Base-by-base conservation (phyloP, 2,329 filamentous ascomycete species). In the Scedosporium dehoogii region DNA sequence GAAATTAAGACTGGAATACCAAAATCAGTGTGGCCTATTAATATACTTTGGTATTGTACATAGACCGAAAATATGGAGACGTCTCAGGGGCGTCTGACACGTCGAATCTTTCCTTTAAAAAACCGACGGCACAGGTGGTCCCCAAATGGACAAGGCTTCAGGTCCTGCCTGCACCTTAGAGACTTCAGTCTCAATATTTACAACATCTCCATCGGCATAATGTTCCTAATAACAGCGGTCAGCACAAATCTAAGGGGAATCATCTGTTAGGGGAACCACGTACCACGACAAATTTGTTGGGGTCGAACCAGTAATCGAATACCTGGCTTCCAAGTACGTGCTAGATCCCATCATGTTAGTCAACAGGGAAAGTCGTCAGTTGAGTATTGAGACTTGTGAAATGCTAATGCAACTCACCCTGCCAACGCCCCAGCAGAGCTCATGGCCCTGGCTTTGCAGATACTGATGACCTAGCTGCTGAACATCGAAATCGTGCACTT, bases 291-390 rank as follows among this genome's bases (percentile, higher is more conserved):
- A 81, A 81, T 0, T 77, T 76, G 4, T 71, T 78, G 1, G 77
- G 75, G 70, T 85, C 83, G 67, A 74, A 78, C 83, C 83, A 86
- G 69, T 86, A 87, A 68, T 87, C 84, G 65, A 87, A 87, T 46
- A 87, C 78, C 71, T 86, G 83, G 58, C 75, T 79, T 0, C 84
- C 84, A 23, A 86, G 69, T 6, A 85, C 76, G 72, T 87, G 84
- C 53, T 55, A 25, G 12, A 55, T 48, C 16, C 3, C 2, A 38
- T 48, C 44, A 2, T 18, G 18, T 48, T 21, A 48, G 44, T 48
- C 44, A 48, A 48, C 4, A 3, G n/a, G 1, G 18, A n/a, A 21
- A 48, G 9, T 18, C 16, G 18, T 14, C 3, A 48, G 44, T 48
- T 18, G 44, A 5, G 44, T 16, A 16, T 21, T 46, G 18, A 2